phyloP scores from a whole-genome alignment of 2,329 filamentous ascomycete species.

The Fusarium agapanthi region DNA sequence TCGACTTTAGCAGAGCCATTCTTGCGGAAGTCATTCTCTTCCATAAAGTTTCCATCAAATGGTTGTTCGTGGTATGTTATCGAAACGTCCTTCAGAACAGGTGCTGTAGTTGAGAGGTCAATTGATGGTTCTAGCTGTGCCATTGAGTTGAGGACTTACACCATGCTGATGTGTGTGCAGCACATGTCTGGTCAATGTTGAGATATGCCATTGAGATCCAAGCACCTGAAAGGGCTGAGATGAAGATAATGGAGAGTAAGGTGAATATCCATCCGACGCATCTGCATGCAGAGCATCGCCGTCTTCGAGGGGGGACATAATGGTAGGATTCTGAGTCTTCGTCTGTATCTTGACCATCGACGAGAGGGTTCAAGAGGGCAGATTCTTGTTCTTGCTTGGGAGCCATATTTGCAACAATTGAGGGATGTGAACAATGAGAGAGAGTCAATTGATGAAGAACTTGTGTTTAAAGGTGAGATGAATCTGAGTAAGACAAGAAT shows the following conservation, averaged over 20 bases:
- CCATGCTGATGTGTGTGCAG: conserved; percentile 48
- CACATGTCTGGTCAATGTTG: conserved; percentile 37
- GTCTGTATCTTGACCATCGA: conserved; percentile 24
- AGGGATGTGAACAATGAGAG: background rate
- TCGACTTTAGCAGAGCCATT: conserved; percentile 62
- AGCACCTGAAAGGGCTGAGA: conserved; percentile 30
- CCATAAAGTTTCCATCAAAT: conserved; percentile 67
- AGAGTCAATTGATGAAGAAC: background rate
- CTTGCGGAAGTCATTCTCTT: conserved; percentile 62
- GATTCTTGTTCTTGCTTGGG: conserved; percentile 37
- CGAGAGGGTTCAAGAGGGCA: conserved; percentile 20
- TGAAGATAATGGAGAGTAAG: conserved; percentile 8
- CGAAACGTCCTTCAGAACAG: conserved; percentile 46
- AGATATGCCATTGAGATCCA: conserved; percentile 34
- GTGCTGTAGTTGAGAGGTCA: conserved; percentile 37
- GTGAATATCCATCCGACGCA: conserved; percentile 18
- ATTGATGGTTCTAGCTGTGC: rapidly evolving
- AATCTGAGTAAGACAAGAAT: background rate
- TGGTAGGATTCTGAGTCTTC: conserved; percentile 30
- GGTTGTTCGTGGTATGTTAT: conserved; percentile 45
- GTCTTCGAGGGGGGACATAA: conserved; percentile 21
- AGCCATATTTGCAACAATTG: conserved; percentile 18
- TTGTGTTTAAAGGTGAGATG: background rate
- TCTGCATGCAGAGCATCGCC: conserved; percentile 23
- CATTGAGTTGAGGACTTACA: conserved; percentile 42